Evolutionary conservation across 208 protist species (phyloP), one percentile per base, ranked within the genome.

Genomic region (Wallacemonas sp.): DNA sequence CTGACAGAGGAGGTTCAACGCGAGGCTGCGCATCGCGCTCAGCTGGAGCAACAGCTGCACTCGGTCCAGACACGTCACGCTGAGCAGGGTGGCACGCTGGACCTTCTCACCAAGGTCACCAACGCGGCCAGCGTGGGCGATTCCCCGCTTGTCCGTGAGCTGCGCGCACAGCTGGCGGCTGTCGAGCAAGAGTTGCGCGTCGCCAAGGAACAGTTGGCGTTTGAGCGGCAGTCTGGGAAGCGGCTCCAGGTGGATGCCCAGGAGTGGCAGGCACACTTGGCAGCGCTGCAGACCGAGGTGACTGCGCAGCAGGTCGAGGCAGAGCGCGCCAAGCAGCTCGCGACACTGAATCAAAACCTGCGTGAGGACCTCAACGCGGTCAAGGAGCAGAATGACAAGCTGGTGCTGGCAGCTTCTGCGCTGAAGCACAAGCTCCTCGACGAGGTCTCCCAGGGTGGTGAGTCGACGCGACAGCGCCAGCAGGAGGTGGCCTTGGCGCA

Each of bases 401-500:
- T 96, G n/a, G 67, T 93, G 45, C 36, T 85, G 36, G 91, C 91
- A 38, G 79, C 84, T 8, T 80, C 87, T 5, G 69, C 92, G 42
- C 76, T 96, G 20, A 90, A 91, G 77, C 77, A 92, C 50, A 76
- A 79, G 44, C 75, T 94, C 11, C 74, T 94, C 57, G 87, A 90
- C 28, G 82, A 92, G 57, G 79, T 83, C 8, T 75, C 81, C 26
- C 59, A 74, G 25, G 81, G 72, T 64, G 84, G 84, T 20, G 77
- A 90, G 42, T 55, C 61, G 18, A 57, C 62, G 14, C 83, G 81
- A 1, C 75, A 83, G 64, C 75, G 85, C 31, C 86, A 91, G 57
- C 83, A 96, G 45, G 87, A 94, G 65, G 65, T 91, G 28, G 87
- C 91, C 11, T 62, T 96, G 46, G 86, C 86, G 48, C 91, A 94